Conservation (phyloP, 139 green algal species). For the Chlamydomonas incerta region DNA sequence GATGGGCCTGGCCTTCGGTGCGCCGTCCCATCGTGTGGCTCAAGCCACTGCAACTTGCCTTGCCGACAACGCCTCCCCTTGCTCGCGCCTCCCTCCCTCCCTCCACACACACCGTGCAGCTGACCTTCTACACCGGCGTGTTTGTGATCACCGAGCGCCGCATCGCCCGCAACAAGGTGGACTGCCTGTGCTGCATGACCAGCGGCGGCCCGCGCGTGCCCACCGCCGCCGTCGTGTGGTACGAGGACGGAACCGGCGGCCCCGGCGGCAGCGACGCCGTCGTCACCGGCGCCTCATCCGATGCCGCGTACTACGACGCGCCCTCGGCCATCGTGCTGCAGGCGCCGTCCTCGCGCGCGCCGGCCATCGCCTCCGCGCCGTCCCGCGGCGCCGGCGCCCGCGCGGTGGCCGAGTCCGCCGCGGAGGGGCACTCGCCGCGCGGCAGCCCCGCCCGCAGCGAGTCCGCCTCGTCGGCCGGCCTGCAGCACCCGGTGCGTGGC, state of each 20-base stretch:
- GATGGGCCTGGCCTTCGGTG: too few relatives aligned
- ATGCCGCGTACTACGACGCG: neutral
- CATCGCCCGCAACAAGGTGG: slow-evolving; percentile 31
- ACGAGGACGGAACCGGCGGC: neutral
- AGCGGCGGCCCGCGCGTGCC: neutral
- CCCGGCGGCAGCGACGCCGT: neutral
- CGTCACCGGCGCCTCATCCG: neutral
- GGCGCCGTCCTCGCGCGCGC: too few relatives aligned
- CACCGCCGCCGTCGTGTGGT: neutral
- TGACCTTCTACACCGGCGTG: slow-evolving; percentile 49
- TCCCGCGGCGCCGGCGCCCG: too few relatives aligned
- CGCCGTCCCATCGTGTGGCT: too few relatives aligned
- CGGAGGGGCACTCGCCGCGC: too few relatives aligned
- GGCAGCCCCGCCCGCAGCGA: too few relatives aligned
- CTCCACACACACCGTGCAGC: slow-evolving; percentile 12
- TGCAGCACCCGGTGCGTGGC: too few relatives aligned
- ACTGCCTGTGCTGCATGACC: slow-evolving; percentile 58
- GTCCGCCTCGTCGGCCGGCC: too few relatives aligned
- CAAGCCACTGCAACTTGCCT: too few relatives aligned
- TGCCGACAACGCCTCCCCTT: neutral
- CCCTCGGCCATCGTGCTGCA: too few relatives aligned
- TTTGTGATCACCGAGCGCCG: slow-evolving; percentile 58
- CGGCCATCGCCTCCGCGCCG: too few relatives aligned
- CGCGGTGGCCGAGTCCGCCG: too few relatives aligned
- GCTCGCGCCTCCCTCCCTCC: neutral